A percentile compares a stretch with the other conserved stretches of the same genome.
phyloP scores from a whole-genome alignment of 768 basidiomycete genomes.

The Lactifluus subvellereus region DNA sequence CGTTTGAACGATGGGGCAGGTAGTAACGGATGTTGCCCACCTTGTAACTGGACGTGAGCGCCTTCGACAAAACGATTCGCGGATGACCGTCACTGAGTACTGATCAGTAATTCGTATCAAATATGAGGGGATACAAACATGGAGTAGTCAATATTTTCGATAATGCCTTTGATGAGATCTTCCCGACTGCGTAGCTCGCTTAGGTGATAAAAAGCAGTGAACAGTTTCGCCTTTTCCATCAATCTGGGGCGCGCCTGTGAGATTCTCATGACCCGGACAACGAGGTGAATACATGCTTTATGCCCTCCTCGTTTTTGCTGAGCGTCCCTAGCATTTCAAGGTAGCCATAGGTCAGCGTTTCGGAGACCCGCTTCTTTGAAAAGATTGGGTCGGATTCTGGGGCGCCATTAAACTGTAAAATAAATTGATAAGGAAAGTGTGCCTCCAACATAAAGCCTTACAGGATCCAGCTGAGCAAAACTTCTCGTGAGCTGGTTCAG shows the following conservation, averaged over 20 bases:
- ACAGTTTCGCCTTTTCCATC: conserved; percentile 86
- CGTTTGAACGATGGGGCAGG: background rate
- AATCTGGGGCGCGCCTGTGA: conserved; percentile 42
- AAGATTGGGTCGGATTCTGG: conserved; percentile 77
- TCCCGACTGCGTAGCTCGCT: conserved; percentile 88
- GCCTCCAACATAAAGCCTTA: conserved; percentile 34
- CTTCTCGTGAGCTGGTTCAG: conserved; percentile 76
- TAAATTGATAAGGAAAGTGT: background rate
- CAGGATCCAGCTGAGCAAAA: conserved; percentile 91
- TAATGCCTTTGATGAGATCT: conserved; percentile 85
- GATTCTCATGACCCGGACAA: background rate
- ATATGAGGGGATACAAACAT: conserved; percentile 46
- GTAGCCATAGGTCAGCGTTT: conserved; percentile 86
- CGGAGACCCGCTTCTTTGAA: conserved; percentile 73
- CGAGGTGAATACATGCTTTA: conserved; percentile 48
- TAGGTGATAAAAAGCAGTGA: conserved; percentile 93
- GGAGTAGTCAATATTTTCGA: conserved; percentile 87
- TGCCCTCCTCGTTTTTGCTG: conserved; percentile 82
- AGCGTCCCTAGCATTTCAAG: conserved; percentile 93
- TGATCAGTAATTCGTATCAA: conserved; percentile 15
- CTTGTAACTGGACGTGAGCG: conserved; percentile 89
- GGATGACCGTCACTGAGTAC: conserved; percentile 81
- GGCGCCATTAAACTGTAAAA: conserved; percentile 57
- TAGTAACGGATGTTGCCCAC: conserved; percentile 35
- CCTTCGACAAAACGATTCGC: conserved; percentile 88